Base-by-base conservation (phyloP, 2,329 filamentous ascomycete species). In the Endothia cerciana region DNA sequence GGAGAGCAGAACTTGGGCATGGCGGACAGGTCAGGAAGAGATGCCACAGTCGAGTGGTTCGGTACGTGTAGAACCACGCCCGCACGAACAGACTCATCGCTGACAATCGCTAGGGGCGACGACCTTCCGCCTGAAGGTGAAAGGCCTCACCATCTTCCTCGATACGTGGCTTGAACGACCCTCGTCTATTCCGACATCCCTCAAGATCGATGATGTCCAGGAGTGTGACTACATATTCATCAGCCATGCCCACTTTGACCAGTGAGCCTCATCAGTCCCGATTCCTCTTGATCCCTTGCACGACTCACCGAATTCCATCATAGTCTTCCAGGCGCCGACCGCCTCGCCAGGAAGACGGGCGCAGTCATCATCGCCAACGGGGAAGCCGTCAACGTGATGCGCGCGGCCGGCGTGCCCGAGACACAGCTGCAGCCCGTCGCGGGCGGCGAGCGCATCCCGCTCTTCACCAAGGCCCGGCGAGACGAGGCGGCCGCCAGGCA, bases 211-310 rank as follows among this genome's bases (percentile, higher is more conserved):
- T 3, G 69, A 73, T 33, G 70, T 74, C 1, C 36, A 36, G 4
- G 68, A 71, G 22, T 65, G 61, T 17, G 71, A 73, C 61, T 73
- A 74, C 36, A 74, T 73, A 19, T 67, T 73, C 57, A 73, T 73
- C 30, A 71, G 65, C 4, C 71, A 70, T 53, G 70, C 72, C 0
- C 70, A 73, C 60, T 73, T 73, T 58, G 72, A 73, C 28, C 70
- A 73, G 69, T 71, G 28, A n/a, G 62, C 30, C 28, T 41, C 4
- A 19, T 22, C 17, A n/a, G n/a, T 51, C 47, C 10, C 47, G n/a
- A n/a, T n/a, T n/a, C n/a, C n/a, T n/a, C n/a, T n/a, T n/a, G n/a
- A n/a, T n/a, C n/a, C n/a, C n/a, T n/a, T n/a, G n/a, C n/a, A n/a
- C 1, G n/a, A 4, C 47, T 36, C 4, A 45, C 19, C 10, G 7